Evolutionary conservation across 2,329 filamentous ascomycete genomes (phyloP).

Genomic region (Fusarium oxysporum): DNA sequence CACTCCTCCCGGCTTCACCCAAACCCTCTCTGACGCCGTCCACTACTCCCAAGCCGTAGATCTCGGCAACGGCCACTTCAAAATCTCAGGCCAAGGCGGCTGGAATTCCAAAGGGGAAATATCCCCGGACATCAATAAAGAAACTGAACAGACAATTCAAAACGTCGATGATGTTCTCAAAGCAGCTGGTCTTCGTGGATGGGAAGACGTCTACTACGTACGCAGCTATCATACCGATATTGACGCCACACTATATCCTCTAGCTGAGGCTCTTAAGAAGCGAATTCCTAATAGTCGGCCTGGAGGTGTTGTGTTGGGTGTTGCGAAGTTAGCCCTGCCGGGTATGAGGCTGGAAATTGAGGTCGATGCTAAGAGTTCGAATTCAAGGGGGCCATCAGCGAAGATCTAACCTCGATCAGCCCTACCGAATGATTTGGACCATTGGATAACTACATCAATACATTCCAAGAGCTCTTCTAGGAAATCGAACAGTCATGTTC

Average conservation of each 20-base stretch:
- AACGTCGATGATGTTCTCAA: constrained; percentile 44
- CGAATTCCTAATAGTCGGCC: constrained; percentile 29
- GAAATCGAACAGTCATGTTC: background rate
- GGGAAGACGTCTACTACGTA: constrained; percentile 46
- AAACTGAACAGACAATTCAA: constrained; percentile 36
- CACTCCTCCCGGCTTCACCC: constrained; percentile 6
- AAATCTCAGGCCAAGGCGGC: constrained; percentile 43
- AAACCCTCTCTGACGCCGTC: constrained; percentile 9
- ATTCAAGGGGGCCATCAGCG: background rate
- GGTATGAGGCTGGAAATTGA: constrained; percentile 40
- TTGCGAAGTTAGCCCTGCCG: constrained; percentile 33
- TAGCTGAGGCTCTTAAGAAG: constrained; percentile 19
- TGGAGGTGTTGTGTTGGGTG: constrained; percentile 5
- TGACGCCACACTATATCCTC: constrained; percentile 13
- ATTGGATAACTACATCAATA: background rate
- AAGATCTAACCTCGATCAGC: background rate
- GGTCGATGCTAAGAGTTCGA: constrained; percentile 30
- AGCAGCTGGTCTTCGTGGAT: constrained; percentile 37
- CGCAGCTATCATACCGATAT: constrained; percentile 43
- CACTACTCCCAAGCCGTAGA: constrained; percentile 44
- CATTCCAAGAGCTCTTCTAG: background rate
- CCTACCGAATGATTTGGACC: background rate
- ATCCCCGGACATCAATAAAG: constrained; percentile 11
- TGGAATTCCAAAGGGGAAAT: constrained; percentile 35
- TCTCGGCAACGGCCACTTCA: constrained; percentile 39